phyloP scores from a whole-genome alignment of 768 basidiomycete genomes.

The Phanerochaete carnosa region DNA sequence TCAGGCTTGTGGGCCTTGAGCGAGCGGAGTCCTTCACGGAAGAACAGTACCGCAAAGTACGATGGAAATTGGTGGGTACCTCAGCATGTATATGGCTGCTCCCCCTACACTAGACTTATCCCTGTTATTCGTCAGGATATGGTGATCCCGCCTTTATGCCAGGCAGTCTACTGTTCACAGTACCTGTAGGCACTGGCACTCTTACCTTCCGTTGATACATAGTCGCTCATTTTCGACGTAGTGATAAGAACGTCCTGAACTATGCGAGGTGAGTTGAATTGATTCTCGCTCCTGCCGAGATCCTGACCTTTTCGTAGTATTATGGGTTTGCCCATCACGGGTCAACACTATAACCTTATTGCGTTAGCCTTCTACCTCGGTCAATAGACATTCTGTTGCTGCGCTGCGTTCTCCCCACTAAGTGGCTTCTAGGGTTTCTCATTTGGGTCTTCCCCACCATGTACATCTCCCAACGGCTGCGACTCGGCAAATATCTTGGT shows the following conservation, averaged over 20 bases:
- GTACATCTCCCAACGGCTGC: conserved; percentile 60
- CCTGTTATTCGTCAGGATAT: conserved; percentile 36
- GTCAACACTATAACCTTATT: conserved; percentile 63
- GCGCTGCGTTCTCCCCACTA: background rate
- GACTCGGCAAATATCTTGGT: conserved; percentile 61
- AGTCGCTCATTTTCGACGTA: conserved; percentile 18
- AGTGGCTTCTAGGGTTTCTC: conserved; percentile 41
- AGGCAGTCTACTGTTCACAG: conserved; percentile 66
- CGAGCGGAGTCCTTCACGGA: conserved; percentile 50
- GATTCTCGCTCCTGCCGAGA: background rate
- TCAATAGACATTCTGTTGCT: conserved; percentile 11
- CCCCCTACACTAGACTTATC: background rate
- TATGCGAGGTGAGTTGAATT: conserved; percentile 50
- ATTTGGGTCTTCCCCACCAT: conserved; percentile 65
- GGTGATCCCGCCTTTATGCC: conserved; percentile 52
- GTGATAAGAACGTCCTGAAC: conserved; percentile 68
- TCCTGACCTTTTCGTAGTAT: conserved; percentile 34
- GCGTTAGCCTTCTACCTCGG: conserved; percentile 65
- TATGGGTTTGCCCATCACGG: conserved; percentile 64
- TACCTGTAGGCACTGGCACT: conserved; percentile 50
- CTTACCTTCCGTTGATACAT: background rate
- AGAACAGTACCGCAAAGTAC: conserved; percentile 53
- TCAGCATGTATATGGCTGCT: background rate
- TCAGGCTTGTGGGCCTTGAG: conserved; percentile 55
- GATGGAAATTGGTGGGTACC: conserved; percentile 53